Percentiles rank a stretch among this genome's conserved stretches.
phyloP scores from a whole-genome alignment of 305 asterid species.

The Fraxinus velutina region DNA sequence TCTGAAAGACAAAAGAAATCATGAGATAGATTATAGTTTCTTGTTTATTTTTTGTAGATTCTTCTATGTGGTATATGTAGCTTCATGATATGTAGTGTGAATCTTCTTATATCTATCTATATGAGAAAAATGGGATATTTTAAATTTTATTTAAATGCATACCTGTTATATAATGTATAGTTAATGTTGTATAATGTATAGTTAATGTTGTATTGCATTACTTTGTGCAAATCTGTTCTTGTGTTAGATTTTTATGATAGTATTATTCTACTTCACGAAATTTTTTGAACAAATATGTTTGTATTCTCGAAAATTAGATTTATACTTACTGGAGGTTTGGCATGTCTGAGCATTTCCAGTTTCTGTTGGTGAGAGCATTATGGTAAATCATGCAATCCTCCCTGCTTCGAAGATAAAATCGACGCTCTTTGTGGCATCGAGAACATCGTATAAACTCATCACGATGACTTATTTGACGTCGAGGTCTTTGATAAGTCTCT shows the following conservation, averaged over 20 bases:
- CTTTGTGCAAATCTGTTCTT: not conserved
- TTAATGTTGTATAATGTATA: not conserved
- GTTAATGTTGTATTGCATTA: not conserved
- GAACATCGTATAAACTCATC: constrained; percentile 32
- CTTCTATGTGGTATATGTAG: not conserved
- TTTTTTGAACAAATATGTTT: not conserved
- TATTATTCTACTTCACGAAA: not conserved
- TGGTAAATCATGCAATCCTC: constrained; percentile 6
- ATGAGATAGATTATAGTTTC: not conserved
- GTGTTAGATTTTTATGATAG: not conserved
- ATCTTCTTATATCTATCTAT: not conserved
- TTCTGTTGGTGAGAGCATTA: not conserved
- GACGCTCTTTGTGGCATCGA: constrained; percentile 12
- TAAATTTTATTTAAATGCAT: not conserved
- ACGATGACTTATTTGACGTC: constrained; percentile 35
- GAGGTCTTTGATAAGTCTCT: constrained; percentile 28
- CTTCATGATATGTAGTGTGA: not conserved
- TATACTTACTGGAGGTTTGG: not conserved
- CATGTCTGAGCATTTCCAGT: constrained; percentile 22
- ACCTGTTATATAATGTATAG: not conserved
- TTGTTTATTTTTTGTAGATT: not conserved
- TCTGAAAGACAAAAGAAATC: constrained; percentile 5
- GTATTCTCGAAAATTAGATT: not conserved
- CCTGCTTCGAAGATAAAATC: not conserved
- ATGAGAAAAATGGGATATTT: not conserved